Conservation (phyloP, 805 yeast species). For the Kuraishia piskuri region DNA sequence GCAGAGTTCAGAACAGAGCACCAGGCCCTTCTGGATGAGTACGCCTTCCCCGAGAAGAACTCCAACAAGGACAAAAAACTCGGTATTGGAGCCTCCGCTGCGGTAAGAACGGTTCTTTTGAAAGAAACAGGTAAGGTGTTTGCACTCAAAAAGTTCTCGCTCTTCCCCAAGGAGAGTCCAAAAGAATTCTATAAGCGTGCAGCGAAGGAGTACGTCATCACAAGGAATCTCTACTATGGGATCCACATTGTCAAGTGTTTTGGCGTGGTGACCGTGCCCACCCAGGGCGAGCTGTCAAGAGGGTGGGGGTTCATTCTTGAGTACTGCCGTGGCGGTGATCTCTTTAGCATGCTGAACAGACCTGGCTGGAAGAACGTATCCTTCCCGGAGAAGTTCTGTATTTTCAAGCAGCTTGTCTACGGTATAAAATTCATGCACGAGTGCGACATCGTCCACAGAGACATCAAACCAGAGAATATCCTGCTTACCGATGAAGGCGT, state of each 20-base stretch:
- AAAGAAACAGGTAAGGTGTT: slow-evolving; percentile 33
- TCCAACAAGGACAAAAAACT: slow-evolving; percentile 34
- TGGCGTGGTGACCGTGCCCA: slow-evolving; percentile 50
- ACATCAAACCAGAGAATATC: slow-evolving; percentile 89
- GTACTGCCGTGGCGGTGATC: slow-evolving; percentile 50
- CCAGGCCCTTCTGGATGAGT: slow-evolving; percentile 48
- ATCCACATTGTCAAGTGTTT: slow-evolving; percentile 58
- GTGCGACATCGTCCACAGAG: slow-evolving; percentile 83
- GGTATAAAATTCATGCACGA: slow-evolving; percentile 67
- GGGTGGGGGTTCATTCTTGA: slow-evolving; percentile 83
- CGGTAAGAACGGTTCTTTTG: slow-evolving; percentile 45
- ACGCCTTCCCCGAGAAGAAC: slow-evolving; percentile 34
- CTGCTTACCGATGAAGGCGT: slow-evolving; percentile 50
- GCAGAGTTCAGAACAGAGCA: slow-evolving; percentile 42
- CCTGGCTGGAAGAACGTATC: slow-evolving; percentile 53
- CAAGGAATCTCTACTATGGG: slow-evolving; percentile 43
- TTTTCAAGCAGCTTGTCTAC: slow-evolving; percentile 64
- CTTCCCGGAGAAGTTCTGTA: slow-evolving; percentile 48
- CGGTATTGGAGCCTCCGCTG: slow-evolving; percentile 73
- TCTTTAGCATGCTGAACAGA: slow-evolving; percentile 49
- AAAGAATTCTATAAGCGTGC: slow-evolving; percentile 69
- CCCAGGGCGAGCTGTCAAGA: slow-evolving; percentile 42
- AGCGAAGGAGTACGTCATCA: slow-evolving; percentile 60
- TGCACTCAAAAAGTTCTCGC: slow-evolving; percentile 62
- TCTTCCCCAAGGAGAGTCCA: slow-evolving; percentile 57